A percentile compares a stretch with the other conserved stretches of the same genome.
Evolutionary conservation across 371 early-diverging fungal genomes (phyloP).

Genomic region (Paraphysoderma sedebokerense): DNA sequence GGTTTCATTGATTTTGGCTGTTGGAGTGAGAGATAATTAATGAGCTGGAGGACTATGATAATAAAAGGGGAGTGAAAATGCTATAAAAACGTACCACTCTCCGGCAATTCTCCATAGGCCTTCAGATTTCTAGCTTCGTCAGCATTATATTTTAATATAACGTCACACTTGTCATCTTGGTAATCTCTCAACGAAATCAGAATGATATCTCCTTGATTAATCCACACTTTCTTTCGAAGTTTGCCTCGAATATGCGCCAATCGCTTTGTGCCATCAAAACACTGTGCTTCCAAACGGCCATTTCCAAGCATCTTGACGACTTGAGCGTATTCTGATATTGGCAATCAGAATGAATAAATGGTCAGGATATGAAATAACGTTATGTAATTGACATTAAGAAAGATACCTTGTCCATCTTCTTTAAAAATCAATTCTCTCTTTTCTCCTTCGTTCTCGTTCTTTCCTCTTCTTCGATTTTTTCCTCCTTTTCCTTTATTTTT

Average conservation of each 20-base stretch:
- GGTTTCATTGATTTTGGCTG: conserved; percentile 59
- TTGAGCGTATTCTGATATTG: conserved; percentile 72
- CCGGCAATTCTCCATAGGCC: conserved; percentile 93
- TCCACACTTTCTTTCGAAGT: conserved; percentile 96
- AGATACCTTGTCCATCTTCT: conserved; percentile 77
- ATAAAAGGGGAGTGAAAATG: no score
- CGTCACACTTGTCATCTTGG: conserved; percentile 94
- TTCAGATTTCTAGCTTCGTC: conserved; percentile 96
- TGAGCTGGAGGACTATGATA: conserved; percentile 1
- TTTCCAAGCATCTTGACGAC: conserved; percentile 93
- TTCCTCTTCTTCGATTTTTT: conserved; percentile 91
- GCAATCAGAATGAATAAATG: not conserved
- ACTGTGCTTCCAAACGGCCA: conserved; percentile 85
- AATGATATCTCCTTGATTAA: conserved; percentile 90
- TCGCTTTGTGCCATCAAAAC: conserved; percentile 86
- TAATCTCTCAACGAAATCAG: conserved; percentile 89
- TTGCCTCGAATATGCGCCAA: conserved; percentile 95
- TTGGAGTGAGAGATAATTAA: conserved; percentile 1
- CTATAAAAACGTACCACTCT: conserved; percentile 48
- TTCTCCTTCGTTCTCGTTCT: conserved; percentile 85
- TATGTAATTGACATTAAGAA: not conserved
- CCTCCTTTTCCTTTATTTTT: conserved; percentile 94
- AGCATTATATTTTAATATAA: conserved; percentile 92
- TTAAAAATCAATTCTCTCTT: conserved; percentile 91
- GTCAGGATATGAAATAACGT: not conserved